A percentile compares a stretch with the other conserved stretches of the same genome.
phyloP scores from a whole-genome alignment of 768 basidiomycete species.

The Tylopilus vinaceipallidus region DNA sequence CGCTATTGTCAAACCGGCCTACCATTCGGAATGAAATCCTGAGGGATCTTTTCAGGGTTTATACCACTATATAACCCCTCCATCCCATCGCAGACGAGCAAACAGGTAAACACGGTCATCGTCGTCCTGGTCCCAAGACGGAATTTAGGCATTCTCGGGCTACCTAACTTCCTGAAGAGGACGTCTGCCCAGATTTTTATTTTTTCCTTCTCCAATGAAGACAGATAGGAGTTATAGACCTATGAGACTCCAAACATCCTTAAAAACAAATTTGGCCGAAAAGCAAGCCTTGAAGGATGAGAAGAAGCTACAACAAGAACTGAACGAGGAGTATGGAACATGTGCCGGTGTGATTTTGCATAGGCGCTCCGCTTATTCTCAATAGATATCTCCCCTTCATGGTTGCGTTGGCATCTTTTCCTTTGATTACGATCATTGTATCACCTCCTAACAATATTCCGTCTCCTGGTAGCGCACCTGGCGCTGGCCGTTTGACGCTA shows the following conservation, averaged over 20 bases:
- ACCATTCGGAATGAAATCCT: slow-evolving; percentile 22
- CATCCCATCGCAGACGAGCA: slow-evolving; percentile 24
- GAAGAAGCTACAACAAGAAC: slow-evolving; percentile 34
- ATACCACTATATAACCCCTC: slow-evolving; percentile 13
- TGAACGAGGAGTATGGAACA: slow-evolving; percentile 34
- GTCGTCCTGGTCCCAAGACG: slow-evolving; percentile 23
- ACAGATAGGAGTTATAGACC: slow-evolving; percentile 36
- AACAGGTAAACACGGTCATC: slow-evolving; percentile 24
- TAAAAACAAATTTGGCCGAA: slow-evolving; percentile 38
- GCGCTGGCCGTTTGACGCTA: slow-evolving; percentile 19
- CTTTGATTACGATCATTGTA: slow-evolving; percentile 31
- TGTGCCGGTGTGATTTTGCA: slow-evolving; percentile 23
- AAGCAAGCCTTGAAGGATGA: slow-evolving; percentile 34
- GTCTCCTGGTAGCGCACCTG: slow-evolving; percentile 30
- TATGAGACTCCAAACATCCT: slow-evolving; percentile 32
- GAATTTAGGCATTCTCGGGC: slow-evolving; percentile 19
- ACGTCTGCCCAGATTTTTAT: slow-evolving; percentile 24
- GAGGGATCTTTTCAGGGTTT: slow-evolving; percentile 18
- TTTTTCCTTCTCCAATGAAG: slow-evolving; percentile 37
- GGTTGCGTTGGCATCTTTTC: slow-evolving; percentile 31
- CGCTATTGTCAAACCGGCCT: slow-evolving; percentile 26
- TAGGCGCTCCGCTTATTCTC: slow-evolving; percentile 9
- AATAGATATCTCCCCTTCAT: slow-evolving; percentile 32
- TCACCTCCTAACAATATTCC: slow-evolving; percentile 28
- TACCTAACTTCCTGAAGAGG: slow-evolving; percentile 14